Percentiles rank a stretch among this genome's conserved stretches.
These are phyloP conservation scores for Secale cereale DNA, from an alignment of 176 grass and related monocot species.

Conservation along the genomic window DNA sequence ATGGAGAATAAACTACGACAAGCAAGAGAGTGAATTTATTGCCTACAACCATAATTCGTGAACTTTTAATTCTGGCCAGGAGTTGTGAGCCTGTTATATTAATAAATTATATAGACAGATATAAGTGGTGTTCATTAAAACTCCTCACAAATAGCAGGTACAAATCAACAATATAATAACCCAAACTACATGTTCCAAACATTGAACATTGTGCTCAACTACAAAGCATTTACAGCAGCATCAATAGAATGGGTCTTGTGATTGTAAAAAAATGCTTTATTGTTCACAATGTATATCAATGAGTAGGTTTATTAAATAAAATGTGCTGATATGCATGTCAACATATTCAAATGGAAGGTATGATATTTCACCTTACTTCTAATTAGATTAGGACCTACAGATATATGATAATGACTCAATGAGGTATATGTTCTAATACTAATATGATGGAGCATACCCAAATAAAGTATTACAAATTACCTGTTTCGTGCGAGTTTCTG, in stretches of 20 bases:
- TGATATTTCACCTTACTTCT: constrained; percentile 4
- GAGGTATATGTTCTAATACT: neutral
- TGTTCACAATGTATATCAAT: neutral
- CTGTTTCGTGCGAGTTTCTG: constrained; percentile 96
- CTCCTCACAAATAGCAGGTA: neutral
- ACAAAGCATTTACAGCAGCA: constrained; percentile 6
- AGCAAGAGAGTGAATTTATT: neutral
- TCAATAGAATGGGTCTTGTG: no score
- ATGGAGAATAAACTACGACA: constrained; percentile 11
- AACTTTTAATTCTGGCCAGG: constrained; percentile 1
- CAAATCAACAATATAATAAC: constrained; percentile 12
- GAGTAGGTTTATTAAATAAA: neutral
- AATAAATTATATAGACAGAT: constrained; percentile 2
- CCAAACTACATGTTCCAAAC: neutral
- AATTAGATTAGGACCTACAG: neutral
- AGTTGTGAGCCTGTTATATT: neutral
- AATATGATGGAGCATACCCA: constrained; percentile 4
- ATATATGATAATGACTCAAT: constrained; percentile 16
- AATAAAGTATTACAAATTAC: constrained; percentile 31
- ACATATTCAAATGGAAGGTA: constrained; percentile 6
- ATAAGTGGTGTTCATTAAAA: neutral
- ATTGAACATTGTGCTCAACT: neutral
- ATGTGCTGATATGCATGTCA: constrained; percentile 17
- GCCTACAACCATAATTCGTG: neutral
- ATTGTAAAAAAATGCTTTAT: constrained; percentile 6